Percentiles rank a stretch among this genome's conserved stretches.
These are phyloP conservation scores for Solanum gracilifrons DNA, from an alignment of 257 asterid species.

Conservation along the genomic window DNA sequence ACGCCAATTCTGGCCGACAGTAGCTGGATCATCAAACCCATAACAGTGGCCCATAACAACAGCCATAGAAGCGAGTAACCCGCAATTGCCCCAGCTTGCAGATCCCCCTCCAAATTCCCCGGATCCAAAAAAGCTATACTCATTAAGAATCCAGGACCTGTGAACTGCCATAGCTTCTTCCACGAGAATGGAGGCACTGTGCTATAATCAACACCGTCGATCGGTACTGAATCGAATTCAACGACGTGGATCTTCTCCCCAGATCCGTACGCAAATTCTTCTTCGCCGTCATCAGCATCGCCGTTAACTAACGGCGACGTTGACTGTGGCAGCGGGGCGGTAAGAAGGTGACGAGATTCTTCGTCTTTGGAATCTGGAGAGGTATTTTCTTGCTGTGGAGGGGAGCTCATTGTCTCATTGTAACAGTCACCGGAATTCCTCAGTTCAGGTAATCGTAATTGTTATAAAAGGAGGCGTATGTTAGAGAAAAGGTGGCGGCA, in stretches of 20 bases:
- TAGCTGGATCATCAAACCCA: constrained; percentile 84
- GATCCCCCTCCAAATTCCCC: constrained; percentile 91
- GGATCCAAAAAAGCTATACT: constrained; percentile 92
- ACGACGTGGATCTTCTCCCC: constrained; percentile 45
- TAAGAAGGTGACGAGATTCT: constrained; percentile 46
- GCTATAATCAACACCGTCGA: constrained; percentile 18
- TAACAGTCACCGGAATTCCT: neutral
- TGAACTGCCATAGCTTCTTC: constrained; percentile 67
- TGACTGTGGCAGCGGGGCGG: constrained; percentile 14
- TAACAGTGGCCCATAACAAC: constrained; percentile 79
- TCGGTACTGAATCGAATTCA: constrained; percentile 39
- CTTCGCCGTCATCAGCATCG: constrained; percentile 14
- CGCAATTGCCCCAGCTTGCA: constrained; percentile 93
- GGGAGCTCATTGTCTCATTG: constrained; percentile 40
- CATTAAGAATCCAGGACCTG: constrained; percentile 95
- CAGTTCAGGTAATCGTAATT: neutral
- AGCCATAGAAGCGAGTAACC: constrained; percentile 87
- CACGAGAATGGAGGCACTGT: constrained; percentile 67
- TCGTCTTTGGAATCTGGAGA: constrained; percentile 23
- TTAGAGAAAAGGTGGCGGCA: neutral
- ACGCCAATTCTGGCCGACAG: constrained; percentile 77
- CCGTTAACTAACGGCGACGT: constrained; percentile 12
- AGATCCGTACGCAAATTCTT: constrained; percentile 44
- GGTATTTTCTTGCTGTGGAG: constrained; percentile 20
- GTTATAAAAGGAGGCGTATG: neutral